Evolutionary conservation across 331 rosid genomes (phyloP).

Genomic region (Malus hybrid): DNA sequence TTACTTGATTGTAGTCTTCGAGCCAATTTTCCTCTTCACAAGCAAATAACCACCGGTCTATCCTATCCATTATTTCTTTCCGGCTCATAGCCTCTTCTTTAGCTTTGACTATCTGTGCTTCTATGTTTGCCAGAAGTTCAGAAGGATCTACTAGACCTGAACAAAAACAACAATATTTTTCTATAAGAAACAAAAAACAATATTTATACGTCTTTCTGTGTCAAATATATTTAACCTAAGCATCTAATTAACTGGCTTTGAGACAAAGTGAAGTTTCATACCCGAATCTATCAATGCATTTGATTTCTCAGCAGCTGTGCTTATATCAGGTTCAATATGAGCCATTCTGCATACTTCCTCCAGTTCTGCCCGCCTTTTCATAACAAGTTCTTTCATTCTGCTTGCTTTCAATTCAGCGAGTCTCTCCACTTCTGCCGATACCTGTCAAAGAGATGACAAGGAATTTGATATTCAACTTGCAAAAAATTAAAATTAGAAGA

Average conservation of each 20-base stretch:
- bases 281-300: slow-evolving; percentile 94
- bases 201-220: neutral
- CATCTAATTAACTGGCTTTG: neutral
- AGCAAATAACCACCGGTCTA: slow-evolving; percentile 86
- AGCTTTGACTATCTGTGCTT: slow-evolving; percentile 66
- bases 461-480: slow-evolving; percentile 5
- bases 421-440: slow-evolving; percentile 84
- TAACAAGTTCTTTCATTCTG: slow-evolving; percentile 94
- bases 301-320: slow-evolving; percentile 85
- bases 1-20: slow-evolving; percentile 80
- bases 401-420: slow-evolving; percentile 80
- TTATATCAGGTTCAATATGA: slow-evolving; percentile 82
- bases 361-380: slow-evolving; percentile 75
- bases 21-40: slow-evolving; percentile 99
- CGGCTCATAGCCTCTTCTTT: slow-evolving; percentile 83
- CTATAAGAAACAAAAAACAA: neutral
- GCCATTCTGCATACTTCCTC: slow-evolving; percentile 80
- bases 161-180: neutral
- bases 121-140: slow-evolving; percentile 80
- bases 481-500: neutral
- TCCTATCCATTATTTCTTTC: slow-evolving; percentile 78
- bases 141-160: slow-evolving; percentile 93
- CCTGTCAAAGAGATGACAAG: slow-evolving; percentile 38
- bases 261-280: slow-evolving; percentile 11
- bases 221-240: neutral